phyloP scores from a whole-genome alignment of 306 rosid species.

The Sphenostylis stenocarpa region DNA sequence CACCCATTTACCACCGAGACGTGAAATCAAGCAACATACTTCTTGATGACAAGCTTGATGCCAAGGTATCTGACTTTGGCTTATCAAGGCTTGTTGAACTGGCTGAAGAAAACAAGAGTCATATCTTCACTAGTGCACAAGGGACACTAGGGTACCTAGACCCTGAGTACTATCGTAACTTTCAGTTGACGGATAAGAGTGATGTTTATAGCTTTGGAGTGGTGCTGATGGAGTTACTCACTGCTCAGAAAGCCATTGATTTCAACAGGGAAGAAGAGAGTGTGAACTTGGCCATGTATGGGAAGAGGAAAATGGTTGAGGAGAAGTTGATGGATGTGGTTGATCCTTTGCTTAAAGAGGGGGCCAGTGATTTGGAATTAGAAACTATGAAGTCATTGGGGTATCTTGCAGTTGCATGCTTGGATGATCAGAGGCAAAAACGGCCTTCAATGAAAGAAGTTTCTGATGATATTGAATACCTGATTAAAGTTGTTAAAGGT shows the following conservation, averaged over 20 bases:
- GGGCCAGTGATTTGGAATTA: slow-evolving; percentile 37
- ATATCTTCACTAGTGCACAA: slow-evolving; percentile 52
- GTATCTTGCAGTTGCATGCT: slow-evolving; percentile 47
- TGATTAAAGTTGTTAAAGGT: slow-evolving; percentile 33
- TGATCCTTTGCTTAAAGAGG: slow-evolving; percentile 48
- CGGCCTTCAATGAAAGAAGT: slow-evolving; percentile 69
- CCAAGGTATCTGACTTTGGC: slow-evolving; percentile 60
- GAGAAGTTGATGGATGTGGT: slow-evolving; percentile 47
- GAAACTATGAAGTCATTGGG: slow-evolving; percentile 57
- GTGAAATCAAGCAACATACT: slow-evolving; percentile 61
- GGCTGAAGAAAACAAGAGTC: slow-evolving; percentile 41
- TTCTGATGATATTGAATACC: slow-evolving; percentile 53
- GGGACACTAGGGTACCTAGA: slow-evolving; percentile 60
- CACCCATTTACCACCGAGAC: slow-evolving; percentile 59
- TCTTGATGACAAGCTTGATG: slow-evolving; percentile 45
- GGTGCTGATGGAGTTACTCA: slow-evolving; percentile 54
- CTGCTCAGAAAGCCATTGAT: slow-evolving; percentile 55
- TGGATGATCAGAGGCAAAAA: slow-evolving; percentile 54
- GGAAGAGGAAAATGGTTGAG: slow-evolving; percentile 42
- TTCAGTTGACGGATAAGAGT: slow-evolving; percentile 59
- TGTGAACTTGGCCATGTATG: slow-evolving; percentile 59
- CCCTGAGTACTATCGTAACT: slow-evolving; percentile 50
- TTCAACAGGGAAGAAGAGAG: slow-evolving; percentile 56
- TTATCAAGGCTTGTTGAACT: slow-evolving; percentile 54
- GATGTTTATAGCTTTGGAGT: slow-evolving; percentile 66